These are phyloP conservation scores for Neocucurbitaria cava DNA, from an alignment of 2,329 filamentous ascomycete genomes.

Conservation along the genomic window DNA sequence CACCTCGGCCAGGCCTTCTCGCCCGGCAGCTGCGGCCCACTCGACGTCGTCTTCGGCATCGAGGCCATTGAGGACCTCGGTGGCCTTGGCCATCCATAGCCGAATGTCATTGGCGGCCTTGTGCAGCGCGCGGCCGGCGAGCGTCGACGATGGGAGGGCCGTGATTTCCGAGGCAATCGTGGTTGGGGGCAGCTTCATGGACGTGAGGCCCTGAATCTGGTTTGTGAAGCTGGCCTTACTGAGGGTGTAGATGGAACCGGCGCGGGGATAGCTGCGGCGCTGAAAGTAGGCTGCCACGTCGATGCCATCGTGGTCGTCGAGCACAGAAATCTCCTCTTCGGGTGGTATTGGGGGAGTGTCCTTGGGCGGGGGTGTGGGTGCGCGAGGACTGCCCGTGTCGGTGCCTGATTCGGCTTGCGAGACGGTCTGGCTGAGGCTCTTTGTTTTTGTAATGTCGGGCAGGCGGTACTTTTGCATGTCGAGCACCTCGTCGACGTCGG, in stretches of 20 bases:
- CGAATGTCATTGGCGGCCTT: constrained; percentile 91
- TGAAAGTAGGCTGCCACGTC: constrained; percentile 71
- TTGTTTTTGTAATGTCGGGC: constrained; percentile 74
- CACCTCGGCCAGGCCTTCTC: constrained; percentile 75
- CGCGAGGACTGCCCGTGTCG: constrained; percentile 11
- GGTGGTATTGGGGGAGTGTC: constrained; percentile 49
- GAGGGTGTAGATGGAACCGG: constrained; percentile 91
- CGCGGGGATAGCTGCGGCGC: constrained; percentile 62
- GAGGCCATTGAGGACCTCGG: constrained; percentile 84
- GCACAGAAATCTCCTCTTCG: constrained; percentile 35
- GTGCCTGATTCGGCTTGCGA: background rate
- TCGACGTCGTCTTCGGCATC: constrained; percentile 97
- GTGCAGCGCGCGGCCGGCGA: constrained; percentile 82
- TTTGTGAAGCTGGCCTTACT: constrained; percentile 91
- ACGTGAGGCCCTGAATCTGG: constrained; percentile 90
- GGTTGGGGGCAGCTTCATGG: constrained; percentile 86
- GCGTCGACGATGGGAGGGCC: constrained; percentile 81
- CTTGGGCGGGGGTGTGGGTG: constrained; percentile 61
- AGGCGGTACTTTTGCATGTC: constrained; percentile 78
- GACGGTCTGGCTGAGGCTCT: constrained; percentile 55
- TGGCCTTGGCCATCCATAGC: constrained; percentile 91
- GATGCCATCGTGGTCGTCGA: constrained; percentile 49
- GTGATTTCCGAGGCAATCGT: constrained; percentile 83
- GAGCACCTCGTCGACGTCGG: constrained; percentile 60
- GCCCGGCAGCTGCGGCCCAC: constrained; percentile 89